Evolutionary conservation across 768 basidiomycete genomes (phyloP).

Genomic region (Mycena olivaceomarginata): DNA sequence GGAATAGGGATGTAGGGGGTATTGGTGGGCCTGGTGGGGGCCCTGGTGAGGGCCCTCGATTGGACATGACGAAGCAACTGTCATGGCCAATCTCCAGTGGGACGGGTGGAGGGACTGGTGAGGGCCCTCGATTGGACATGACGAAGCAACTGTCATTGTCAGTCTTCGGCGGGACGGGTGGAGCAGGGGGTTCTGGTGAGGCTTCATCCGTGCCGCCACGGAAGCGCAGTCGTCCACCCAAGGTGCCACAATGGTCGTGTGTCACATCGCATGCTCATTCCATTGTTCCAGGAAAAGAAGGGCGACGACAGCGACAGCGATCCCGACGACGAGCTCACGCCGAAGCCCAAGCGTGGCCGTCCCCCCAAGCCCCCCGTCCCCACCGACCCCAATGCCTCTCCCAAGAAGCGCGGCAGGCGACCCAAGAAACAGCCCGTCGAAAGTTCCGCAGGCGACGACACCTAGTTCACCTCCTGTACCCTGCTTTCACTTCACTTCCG

Average conservation of each 20-base stretch:
- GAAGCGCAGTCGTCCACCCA: conserved; percentile 83
- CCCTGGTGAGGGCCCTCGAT: no score
- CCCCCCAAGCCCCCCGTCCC: conserved; percentile 82
- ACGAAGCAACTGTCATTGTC: no score
- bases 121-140: no score
- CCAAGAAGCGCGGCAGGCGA: conserved; percentile 84
- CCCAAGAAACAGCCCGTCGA: conserved; percentile 65
- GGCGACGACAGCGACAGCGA: conserved; percentile 44
- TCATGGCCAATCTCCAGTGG: no score
- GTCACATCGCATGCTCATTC: conserved; percentile 42
- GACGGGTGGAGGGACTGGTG: no score
- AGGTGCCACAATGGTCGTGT: conserved; percentile 60
- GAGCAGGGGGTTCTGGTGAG: no score
- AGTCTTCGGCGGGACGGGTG: no score
- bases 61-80: no score
- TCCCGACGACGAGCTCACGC: conserved; percentile 66
- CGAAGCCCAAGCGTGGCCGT: conserved; percentile 84
- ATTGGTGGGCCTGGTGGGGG: no score
- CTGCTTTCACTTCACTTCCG: conserved; percentile 24
- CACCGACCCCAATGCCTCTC: conserved; percentile 71
- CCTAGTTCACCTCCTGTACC: conserved; percentile 40
- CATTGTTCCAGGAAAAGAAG: conserved; percentile 45
- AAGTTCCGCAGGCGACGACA: conserved; percentile 30
- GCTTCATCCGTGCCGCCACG: conserved; percentile 60
- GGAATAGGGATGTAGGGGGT: no score